These are phyloP conservation scores for Dictyostelium citrinum DNA, from an alignment of 78 protist species.

Conservation along the genomic window DNA sequence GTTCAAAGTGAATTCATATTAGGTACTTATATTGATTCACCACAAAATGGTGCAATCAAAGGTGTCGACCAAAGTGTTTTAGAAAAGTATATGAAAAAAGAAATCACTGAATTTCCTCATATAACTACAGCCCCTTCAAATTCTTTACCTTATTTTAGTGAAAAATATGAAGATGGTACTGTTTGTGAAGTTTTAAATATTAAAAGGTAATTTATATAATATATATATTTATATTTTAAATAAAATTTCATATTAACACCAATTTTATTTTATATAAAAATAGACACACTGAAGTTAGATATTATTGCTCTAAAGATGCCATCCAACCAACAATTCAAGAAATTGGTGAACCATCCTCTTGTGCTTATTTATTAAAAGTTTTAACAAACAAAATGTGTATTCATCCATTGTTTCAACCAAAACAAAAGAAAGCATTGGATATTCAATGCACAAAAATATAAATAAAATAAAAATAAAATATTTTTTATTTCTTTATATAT, in stretches of 20 bases:
- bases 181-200: constrained; percentile 23
- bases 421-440: constrained; percentile 11
- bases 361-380: constrained; percentile 27
- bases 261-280: too few species aligned
- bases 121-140: not conserved
- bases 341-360: constrained; percentile 40
- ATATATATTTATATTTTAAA: too few species aligned
- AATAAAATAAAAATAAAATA: not conserved
- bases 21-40: not conserved
- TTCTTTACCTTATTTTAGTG: constrained; percentile 14
- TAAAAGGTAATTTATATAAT: not conserved
- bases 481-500: too few species aligned
- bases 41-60: constrained; percentile 10
- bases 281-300: constrained; percentile 55
- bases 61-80: constrained; percentile 20
- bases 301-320: constrained; percentile 9
- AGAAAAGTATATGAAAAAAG: not conserved
- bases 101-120: not conserved
- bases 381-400: constrained; percentile 32
- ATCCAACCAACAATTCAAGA: constrained; percentile 7
- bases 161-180: constrained; percentile 49
- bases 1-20: constrained; percentile 2
- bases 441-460: constrained; percentile 14
- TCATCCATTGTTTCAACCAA: constrained; percentile 65
- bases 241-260: too few species aligned